These are phyloP conservation scores for Colletotrichum plurivorum DNA, from an alignment of 2,329 filamentous ascomycete species.

Conservation along the genomic window DNA sequence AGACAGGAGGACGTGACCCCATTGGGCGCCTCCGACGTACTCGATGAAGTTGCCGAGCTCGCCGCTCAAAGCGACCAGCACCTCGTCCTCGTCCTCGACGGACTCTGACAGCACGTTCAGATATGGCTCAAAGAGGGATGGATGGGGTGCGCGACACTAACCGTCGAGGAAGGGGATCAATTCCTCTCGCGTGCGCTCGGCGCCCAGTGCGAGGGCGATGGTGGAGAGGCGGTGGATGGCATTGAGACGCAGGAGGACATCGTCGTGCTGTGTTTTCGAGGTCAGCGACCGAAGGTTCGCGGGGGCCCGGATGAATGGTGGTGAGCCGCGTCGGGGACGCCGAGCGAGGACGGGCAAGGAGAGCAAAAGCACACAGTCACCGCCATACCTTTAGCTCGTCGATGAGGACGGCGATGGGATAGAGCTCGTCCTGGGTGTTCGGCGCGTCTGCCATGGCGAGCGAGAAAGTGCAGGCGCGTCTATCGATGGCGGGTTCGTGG, in stretches of 20 bases:
- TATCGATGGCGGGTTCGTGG: slow-evolving; percentile 37
- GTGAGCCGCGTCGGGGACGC: slow-evolving; percentile 19
- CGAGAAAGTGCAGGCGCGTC: slow-evolving; percentile 51
- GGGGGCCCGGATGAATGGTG: slow-evolving; percentile 41
- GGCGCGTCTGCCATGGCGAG: slow-evolving; percentile 88
- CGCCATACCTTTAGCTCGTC: slow-evolving; percentile 94
- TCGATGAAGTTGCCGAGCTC: slow-evolving; percentile 97
- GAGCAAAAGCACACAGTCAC: slow-evolving; percentile 31
- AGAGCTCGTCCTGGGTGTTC: slow-evolving; percentile 97
- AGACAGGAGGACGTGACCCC: slow-evolving; percentile 95
- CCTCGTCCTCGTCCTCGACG: slow-evolving; percentile 98
- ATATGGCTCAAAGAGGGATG: slow-evolving; percentile 37
- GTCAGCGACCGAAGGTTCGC: slow-evolving; percentile 45
- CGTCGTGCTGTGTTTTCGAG: slow-evolving; percentile 82
- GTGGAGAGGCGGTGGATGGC: slow-evolving; percentile 98
- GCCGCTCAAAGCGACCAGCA: slow-evolving; percentile 95
- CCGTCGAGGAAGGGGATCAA: slow-evolving; percentile 99
- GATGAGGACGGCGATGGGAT: slow-evolving; percentile 99
- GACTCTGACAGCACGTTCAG: slow-evolving; percentile 76
- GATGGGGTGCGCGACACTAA: slow-evolving; percentile 63
- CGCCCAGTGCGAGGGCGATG: slow-evolving; percentile 94
- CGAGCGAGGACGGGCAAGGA: slow-evolving; percentile 15
- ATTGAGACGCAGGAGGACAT: slow-evolving; percentile 97
- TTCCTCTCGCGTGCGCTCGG: slow-evolving; percentile 97
- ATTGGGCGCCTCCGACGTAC: slow-evolving; percentile 94